A percentile compares a stretch with the other conserved stretches of the same genome.
Evolutionary conservation across 2,329 filamentous ascomycete species (phyloP).

Genomic region (Exophiala sp.): DNA sequence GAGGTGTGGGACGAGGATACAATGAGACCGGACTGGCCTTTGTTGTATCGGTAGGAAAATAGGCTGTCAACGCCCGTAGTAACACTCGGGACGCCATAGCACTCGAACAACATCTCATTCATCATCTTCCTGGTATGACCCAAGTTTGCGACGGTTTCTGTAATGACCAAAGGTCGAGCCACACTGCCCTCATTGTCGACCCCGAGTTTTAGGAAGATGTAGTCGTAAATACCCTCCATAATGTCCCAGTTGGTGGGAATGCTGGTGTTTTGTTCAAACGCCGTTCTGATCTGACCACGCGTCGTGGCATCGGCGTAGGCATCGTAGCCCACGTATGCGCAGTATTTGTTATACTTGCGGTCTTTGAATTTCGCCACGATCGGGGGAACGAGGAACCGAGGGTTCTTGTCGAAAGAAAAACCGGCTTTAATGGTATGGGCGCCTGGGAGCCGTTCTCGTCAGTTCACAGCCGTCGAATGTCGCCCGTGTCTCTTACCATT

Average conservation of each 20-base stretch:
- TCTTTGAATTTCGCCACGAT: constrained; percentile 95
- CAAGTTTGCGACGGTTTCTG: constrained; percentile 86
- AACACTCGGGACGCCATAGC: constrained; percentile 82
- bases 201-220: constrained; percentile 88
- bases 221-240: constrained; percentile 90
- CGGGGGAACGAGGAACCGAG: constrained; percentile 73
- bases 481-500: constrained; percentile 61
- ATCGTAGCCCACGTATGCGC: constrained; percentile 86
- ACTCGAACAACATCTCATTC: constrained; percentile 96
- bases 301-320: constrained; percentile 93
- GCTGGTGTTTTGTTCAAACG: constrained; percentile 84
- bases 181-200: constrained; percentile 69
- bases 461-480: neutral
- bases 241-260: constrained; percentile 97
- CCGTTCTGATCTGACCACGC: constrained; percentile 78
- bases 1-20: constrained; percentile 89
- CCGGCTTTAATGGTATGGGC: constrained; percentile 85
- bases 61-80: constrained; percentile 94
- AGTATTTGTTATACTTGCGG: constrained; percentile 84
- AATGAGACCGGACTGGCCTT: constrained; percentile 78
- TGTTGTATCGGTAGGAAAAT: constrained; percentile 91
- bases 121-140: constrained; percentile 86
- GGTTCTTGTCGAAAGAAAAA: constrained; percentile 87
- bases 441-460: constrained; percentile 47
- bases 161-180: constrained; percentile 87